Percentiles rank a stretch among this genome's conserved stretches.
Evolutionary conservation across 2,329 filamentous ascomycete genomes (phyloP).

Genomic region (Amphichorda felina): DNA sequence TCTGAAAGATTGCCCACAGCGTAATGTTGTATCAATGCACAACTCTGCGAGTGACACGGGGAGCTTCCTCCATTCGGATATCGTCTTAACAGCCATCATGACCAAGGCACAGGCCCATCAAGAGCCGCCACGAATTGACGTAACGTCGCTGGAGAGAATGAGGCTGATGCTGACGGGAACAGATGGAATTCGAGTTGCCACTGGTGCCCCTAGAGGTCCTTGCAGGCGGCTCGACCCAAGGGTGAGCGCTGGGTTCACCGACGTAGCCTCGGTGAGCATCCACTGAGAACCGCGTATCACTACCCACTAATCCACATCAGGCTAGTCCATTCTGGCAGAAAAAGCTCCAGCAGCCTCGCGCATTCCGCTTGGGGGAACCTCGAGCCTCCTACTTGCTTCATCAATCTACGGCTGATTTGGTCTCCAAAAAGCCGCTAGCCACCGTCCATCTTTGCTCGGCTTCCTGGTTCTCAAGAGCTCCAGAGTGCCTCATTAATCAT

Average conservation of each 20-base stretch:
- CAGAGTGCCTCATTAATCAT: slow-evolving; percentile 32
- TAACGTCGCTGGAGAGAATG: too few species aligned
- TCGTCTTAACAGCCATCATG: slow-evolving; percentile 30
- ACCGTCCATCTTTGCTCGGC: too few species aligned
- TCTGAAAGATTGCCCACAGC: slow-evolving; percentile 93
- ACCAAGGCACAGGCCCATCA: not conserved
- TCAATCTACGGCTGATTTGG: slow-evolving; percentile 47
- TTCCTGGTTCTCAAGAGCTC: not conserved
- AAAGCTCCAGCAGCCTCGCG: slow-evolving; percentile 36
- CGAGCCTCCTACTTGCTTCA: slow-evolving; percentile 53
- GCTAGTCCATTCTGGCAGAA: slow-evolving; percentile 19
- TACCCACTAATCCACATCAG: slow-evolving; percentile 7
- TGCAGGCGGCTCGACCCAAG: too few species aligned
- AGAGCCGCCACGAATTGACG: not conserved
- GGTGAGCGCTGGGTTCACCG: too few species aligned
- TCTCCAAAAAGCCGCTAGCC: too few species aligned
- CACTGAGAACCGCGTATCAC: too few species aligned
- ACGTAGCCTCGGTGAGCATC: too few species aligned
- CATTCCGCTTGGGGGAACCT: slow-evolving; percentile 6
- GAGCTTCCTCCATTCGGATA: slow-evolving; percentile 78
- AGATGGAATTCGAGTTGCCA: too few species aligned
- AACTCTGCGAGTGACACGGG: slow-evolving; percentile 75
- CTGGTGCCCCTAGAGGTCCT: too few species aligned
- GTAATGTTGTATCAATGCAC: slow-evolving; percentile 85
- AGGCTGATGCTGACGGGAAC: too few species aligned